A percentile compares a stretch with the other conserved stretches of the same genome.
Conservation (phyloP, 1,284 basidiomycete species). For the Pholiota adiposa region DNA sequence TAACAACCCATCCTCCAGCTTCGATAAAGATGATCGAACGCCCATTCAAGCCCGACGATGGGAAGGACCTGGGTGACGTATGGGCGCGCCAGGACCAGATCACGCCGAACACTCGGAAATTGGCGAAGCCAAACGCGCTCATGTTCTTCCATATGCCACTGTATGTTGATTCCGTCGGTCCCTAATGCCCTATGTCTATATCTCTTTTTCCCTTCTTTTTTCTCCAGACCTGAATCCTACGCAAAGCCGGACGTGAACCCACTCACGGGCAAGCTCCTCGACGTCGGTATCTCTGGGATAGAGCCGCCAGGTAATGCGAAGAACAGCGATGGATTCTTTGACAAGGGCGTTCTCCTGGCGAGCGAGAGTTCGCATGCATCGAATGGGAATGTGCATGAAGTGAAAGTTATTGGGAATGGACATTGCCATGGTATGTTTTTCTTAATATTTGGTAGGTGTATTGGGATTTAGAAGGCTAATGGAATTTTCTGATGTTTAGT, state of each 20-base stretch:
- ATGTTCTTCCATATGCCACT: slow-evolving; percentile 97
- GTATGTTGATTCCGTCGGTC: slow-evolving; percentile 48
- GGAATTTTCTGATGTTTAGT: slow-evolving; percentile 43
- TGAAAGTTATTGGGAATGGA: slow-evolving; percentile 86
- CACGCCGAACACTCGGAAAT: slow-evolving; percentile 52
- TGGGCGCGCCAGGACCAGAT: slow-evolving; percentile 67
- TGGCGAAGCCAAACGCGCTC: slow-evolving; percentile 90
- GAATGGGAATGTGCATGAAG: slow-evolving; percentile 59
- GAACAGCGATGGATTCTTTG: slow-evolving; percentile 80
- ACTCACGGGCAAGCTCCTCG: slow-evolving; percentile 58
- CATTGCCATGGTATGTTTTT: slow-evolving; percentile 76
- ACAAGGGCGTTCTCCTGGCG: slow-evolving; percentile 74
- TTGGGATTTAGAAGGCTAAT: slow-evolving; percentile 12
- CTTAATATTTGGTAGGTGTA: background rate
- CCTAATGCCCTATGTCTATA: background rate
- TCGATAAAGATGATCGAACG: slow-evolving; percentile 75
- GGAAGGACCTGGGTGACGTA: slow-evolving; percentile 65
- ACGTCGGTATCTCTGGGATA: slow-evolving; percentile 65
- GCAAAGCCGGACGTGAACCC: slow-evolving; percentile 60
- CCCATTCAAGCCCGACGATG: slow-evolving; percentile 79
- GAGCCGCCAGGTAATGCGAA: slow-evolving; percentile 71
- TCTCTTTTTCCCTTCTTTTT: background rate
- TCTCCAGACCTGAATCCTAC: slow-evolving; percentile 63
- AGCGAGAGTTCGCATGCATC: slow-evolving; percentile 64
- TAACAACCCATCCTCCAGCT: slow-evolving; percentile 29